These are phyloP conservation scores for Halteria grandinella DNA, from an alignment of 73 alveolate genomes.

Conservation along the genomic window DNA sequence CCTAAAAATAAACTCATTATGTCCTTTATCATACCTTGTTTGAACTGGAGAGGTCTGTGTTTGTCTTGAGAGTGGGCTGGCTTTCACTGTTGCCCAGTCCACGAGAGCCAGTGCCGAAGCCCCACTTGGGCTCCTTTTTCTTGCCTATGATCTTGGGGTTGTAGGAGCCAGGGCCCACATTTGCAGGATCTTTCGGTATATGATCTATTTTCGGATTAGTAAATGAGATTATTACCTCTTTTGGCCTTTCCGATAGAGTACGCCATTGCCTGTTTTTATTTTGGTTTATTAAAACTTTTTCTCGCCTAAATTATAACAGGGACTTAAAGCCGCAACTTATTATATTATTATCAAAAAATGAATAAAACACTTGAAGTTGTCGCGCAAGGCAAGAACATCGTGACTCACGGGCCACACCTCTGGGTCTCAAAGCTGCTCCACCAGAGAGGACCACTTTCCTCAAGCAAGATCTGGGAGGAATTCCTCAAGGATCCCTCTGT, in stretches of 20 bases:
- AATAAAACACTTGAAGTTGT: conserved; percentile 18
- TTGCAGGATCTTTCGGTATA: neutral
- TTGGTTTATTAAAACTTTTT: conserved; percentile 3
- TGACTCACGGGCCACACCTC: conserved; percentile 34
- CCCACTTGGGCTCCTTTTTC: neutral
- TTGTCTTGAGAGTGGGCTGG: no score
- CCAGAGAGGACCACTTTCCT: conserved; percentile 11
- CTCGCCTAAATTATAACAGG: neutral
- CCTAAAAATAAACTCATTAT: neutral
- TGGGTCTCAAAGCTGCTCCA: conserved; percentile 54
- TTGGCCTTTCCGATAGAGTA: conserved; percentile 28
- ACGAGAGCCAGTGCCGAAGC: neutral
- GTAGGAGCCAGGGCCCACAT: conserved; percentile 44
- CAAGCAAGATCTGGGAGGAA: conserved; percentile 52
- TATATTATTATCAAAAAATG: neutral
- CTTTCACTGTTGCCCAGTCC: no score
- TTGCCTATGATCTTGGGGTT: neutral
- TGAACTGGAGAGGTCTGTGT: conserved; percentile 6
- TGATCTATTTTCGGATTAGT: neutral
- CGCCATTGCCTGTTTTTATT: neutral
- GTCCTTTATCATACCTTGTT: neutral
- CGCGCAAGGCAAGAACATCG: neutral
- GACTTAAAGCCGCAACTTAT: neutral
- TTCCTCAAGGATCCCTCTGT: conserved; percentile 11
- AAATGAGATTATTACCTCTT: conserved; percentile 1